A percentile compares a stretch with the other conserved stretches of the same genome.
Evolutionary conservation across 2,329 filamentous ascomycete genomes (phyloP).

Genomic region (Didymella lethalis): DNA sequence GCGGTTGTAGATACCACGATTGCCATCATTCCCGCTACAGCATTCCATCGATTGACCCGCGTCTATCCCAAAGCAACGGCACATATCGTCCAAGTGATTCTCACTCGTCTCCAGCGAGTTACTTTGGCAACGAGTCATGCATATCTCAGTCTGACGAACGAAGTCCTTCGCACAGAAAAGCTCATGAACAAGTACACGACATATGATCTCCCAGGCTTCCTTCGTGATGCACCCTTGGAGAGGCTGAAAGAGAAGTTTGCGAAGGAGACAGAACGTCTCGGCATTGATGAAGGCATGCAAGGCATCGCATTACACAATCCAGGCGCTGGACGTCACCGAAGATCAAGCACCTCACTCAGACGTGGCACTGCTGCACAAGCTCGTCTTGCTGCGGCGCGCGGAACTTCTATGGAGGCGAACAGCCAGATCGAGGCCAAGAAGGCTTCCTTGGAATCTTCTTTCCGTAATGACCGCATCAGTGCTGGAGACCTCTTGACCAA

Average conservation of each 20-base stretch:
- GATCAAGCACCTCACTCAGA: slow-evolving; percentile 73
- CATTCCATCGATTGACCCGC: slow-evolving; percentile 88
- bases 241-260: slow-evolving; percentile 93
- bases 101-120: slow-evolving; percentile 92
- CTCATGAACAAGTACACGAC: slow-evolving; percentile 93
- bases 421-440: slow-evolving; percentile 34
- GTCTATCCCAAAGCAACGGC: slow-evolving; percentile 96
- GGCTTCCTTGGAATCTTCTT: slow-evolving; percentile 35
- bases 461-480: slow-evolving; percentile 46
- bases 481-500: slow-evolving; percentile 81
- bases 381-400: slow-evolving; percentile 60
- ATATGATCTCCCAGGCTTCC: slow-evolving; percentile 88
- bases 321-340: slow-evolving; percentile 68
- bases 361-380: slow-evolving; percentile 82
- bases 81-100: slow-evolving; percentile 96
- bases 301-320: slow-evolving; percentile 95
- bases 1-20: slow-evolving; percentile 97
- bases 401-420: slow-evolving; percentile 37
- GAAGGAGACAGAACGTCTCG: slow-evolving; percentile 81
- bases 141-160: slow-evolving; percentile 89
- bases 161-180: slow-evolving; percentile 91
- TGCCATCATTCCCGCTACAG: slow-evolving; percentile 95
- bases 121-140: slow-evolving; percentile 94
- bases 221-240: slow-evolving; percentile 82
- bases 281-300: slow-evolving; percentile 82